These are phyloP conservation scores for Aspergillus saccharolyticus DNA, from an alignment of 495 filamentous ascomycete species.

Conservation along the genomic window DNA sequence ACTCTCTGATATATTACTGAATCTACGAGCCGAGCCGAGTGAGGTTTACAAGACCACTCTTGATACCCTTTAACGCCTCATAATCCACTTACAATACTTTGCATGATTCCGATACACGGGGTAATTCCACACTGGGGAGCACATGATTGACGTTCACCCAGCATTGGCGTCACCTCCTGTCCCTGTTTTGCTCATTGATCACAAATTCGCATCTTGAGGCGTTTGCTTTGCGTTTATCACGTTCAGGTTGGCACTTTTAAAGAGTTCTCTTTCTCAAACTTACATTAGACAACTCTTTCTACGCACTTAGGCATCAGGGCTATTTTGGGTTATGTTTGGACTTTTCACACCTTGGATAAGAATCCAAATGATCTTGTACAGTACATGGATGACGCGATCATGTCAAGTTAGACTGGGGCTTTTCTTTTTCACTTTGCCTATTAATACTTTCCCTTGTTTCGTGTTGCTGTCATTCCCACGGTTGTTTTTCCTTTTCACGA, in stretches of 20 bases:
- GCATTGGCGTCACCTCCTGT: background rate
- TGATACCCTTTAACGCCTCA: constrained; percentile 19
- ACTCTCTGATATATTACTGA: constrained; percentile 1
- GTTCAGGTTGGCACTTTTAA: constrained; percentile 9
- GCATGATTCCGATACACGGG: constrained; percentile 14
- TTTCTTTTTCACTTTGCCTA: constrained; percentile 8
- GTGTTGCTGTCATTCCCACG: constrained; percentile 6
- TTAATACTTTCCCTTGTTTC: constrained; percentile 9
- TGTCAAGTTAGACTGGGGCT: constrained; percentile 13
- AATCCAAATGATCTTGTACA: constrained; percentile 16
- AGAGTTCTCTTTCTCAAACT: constrained; percentile 2
- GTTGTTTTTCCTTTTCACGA: background rate
- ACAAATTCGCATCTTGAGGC: constrained; percentile 6
- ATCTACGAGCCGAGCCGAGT: constrained; percentile 15
- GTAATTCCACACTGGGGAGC: constrained; percentile 1
- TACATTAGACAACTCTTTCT: constrained; percentile 3
- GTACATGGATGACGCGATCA: constrained; percentile 20
- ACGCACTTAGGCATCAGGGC: background rate
- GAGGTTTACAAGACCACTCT: constrained; percentile 14
- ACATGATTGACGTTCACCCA: background rate
- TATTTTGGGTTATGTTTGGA: background rate
- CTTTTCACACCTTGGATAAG: background rate
- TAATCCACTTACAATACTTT: constrained; percentile 13
- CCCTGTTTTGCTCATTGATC: background rate
- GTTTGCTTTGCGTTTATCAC: constrained; percentile 7